These are phyloP conservation scores for Epichloe glyceriae DNA, from an alignment of 2,329 filamentous ascomycete genomes.

Conservation along the genomic window DNA sequence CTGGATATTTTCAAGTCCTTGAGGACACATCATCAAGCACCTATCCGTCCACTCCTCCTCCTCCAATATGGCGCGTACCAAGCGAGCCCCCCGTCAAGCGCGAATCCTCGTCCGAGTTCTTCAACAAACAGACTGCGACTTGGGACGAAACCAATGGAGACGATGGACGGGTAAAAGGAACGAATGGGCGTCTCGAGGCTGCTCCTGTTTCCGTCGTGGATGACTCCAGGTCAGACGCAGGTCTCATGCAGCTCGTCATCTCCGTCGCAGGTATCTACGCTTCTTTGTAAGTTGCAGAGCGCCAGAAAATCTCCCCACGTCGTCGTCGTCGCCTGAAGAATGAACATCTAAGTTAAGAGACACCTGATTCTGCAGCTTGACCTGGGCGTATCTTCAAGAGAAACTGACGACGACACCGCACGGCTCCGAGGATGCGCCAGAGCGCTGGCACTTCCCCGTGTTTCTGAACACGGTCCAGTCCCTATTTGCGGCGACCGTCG, in stretches of 20 bases:
- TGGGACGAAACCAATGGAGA: conserved; percentile 21
- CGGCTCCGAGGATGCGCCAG: conserved; percentile 46
- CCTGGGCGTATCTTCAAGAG: conserved; percentile 94
- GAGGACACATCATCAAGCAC: background rate
- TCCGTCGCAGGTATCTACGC: conserved; percentile 94
- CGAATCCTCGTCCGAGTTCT: conserved; percentile 53
- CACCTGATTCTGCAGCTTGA: conserved; percentile 44
- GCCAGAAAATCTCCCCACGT: background rate
- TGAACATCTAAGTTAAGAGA: background rate
- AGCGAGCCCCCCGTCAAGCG: conserved; percentile 55
- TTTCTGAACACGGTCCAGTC: conserved; percentile 97
- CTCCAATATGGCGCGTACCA: conserved; percentile 52
- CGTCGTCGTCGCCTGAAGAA: background rate
- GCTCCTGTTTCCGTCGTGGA: background rate
- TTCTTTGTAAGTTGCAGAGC: conserved; percentile 58
- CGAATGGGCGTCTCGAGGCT: background rate
- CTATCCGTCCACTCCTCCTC: background rate
- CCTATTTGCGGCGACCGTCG: conserved; percentile 69
- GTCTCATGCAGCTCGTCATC: conserved; percentile 63
- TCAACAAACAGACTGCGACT: conserved; percentile 32
- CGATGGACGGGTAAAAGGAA: conserved; percentile 9
- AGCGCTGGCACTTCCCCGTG: conserved; percentile 85
- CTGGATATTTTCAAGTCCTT: background rate
- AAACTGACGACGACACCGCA: conserved; percentile 91
- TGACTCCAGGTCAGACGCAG: conserved; percentile 34